These are phyloP conservation scores for Hypoxylon sp. DNA, from an alignment of 2,329 filamentous ascomycete species.

Conservation along the genomic window DNA sequence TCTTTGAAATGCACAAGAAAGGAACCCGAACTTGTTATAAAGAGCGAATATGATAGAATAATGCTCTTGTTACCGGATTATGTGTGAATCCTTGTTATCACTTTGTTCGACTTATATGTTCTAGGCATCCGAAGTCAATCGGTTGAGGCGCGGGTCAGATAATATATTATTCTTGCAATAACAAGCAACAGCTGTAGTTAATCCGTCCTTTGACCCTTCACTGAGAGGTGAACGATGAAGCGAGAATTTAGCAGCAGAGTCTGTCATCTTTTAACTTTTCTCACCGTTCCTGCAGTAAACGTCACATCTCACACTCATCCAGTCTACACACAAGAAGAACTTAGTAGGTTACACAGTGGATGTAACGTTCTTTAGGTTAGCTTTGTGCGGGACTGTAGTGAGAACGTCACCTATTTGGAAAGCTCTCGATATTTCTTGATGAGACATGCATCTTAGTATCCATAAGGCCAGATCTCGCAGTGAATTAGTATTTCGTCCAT, in stretches of 20 bases:
- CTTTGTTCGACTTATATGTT: background rate
- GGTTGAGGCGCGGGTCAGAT: no score
- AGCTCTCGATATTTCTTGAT: background rate
- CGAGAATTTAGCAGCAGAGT: background rate
- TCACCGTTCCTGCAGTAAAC: background rate
- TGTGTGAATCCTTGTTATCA: background rate
- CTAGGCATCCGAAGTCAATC: background rate
- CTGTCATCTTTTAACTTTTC: background rate
- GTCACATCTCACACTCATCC: background rate
- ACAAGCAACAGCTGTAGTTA: no score
- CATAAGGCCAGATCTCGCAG: background rate
- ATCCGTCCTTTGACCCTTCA: no score
- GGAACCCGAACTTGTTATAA: background rate
- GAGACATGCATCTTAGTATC: background rate
- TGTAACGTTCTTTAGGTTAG: no score
- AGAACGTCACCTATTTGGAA: background rate
- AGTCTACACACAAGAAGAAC: no score
- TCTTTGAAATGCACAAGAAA: background rate
- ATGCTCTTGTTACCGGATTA: background rate
- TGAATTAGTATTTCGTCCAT: background rate
- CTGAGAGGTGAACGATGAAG: no score
- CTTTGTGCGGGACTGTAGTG: no score
- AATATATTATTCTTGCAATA: no score
- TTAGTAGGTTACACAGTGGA: no score
- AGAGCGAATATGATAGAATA: background rate